phyloP scores from a whole-genome alignment of 768 basidiomycete species.

The Guyanaporus albipodus region DNA sequence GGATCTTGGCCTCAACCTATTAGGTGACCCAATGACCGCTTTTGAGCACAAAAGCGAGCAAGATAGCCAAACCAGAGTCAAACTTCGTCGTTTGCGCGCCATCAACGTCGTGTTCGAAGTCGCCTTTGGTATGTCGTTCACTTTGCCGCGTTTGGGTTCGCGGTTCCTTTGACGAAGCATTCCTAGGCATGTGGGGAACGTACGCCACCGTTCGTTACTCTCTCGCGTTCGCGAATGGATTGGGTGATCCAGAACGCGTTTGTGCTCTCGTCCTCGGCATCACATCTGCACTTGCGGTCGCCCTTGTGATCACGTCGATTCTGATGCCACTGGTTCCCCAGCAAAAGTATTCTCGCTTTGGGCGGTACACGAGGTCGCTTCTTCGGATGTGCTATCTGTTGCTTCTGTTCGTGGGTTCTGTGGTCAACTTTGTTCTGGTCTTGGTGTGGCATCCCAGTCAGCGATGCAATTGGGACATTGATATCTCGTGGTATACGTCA shows the following conservation, averaged over 20 bases:
- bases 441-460: slow-evolving; percentile 47
- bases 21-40: slow-evolving; percentile 29
- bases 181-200: slow-evolving; percentile 51
- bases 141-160: not conserved
- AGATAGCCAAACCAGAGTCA: slow-evolving; percentile 28
- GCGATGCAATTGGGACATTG: slow-evolving; percentile 63
- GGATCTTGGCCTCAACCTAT: slow-evolving; percentile 28
- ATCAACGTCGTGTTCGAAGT: slow-evolving; percentile 27
- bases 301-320: slow-evolving; percentile 34
- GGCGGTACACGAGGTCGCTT: slow-evolving; percentile 12
- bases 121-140: slow-evolving; percentile 34
- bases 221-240: slow-evolving; percentile 48
- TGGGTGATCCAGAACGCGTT: slow-evolving; percentile 40
- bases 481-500: slow-evolving; percentile 58
- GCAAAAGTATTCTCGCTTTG: slow-evolving; percentile 7
- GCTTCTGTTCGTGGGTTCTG: slow-evolving; percentile 48
- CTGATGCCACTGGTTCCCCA: slow-evolving; percentile 38
- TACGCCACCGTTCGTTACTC: slow-evolving; percentile 67
- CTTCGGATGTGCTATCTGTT: slow-evolving; percentile 44
- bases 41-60: slow-evolving; percentile 30
- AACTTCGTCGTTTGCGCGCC: slow-evolving; percentile 34
- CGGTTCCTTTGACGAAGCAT: not conserved
- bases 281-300: slow-evolving; percentile 20
- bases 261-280: slow-evolving; percentile 27
- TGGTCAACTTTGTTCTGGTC: slow-evolving; percentile 53